phyloP scores from a whole-genome alignment of 306 rosid genomes.

The Cicer pinnatifidum region DNA sequence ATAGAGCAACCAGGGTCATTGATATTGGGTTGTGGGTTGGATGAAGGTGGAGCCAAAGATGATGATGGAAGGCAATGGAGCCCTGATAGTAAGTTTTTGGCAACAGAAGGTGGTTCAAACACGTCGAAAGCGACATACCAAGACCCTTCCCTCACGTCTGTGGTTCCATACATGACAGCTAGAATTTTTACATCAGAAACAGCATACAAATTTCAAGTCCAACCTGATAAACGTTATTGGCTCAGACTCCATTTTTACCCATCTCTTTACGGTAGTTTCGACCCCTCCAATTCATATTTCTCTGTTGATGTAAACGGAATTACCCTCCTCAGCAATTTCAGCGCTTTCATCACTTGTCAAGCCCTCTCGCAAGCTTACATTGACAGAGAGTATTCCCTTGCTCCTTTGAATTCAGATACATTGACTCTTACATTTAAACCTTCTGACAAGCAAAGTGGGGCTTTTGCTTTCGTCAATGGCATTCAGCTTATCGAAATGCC shows the following conservation, averaged over 20 bases:
- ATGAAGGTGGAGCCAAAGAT: conserved; percentile 45
- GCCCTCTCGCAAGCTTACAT: conserved; percentile 63
- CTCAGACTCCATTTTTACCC: conserved; percentile 66
- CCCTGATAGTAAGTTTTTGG: conserved; percentile 49
- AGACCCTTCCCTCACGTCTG: conserved; percentile 55
- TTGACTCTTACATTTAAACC: conserved; percentile 56
- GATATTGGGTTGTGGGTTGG: conserved; percentile 54
- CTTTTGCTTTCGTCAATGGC: conserved; percentile 61
- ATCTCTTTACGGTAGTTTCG: conserved; percentile 39
- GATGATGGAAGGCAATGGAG: conserved; percentile 55
- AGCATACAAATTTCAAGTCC: conserved; percentile 48
- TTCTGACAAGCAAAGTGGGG: conserved; percentile 37
- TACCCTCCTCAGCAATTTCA: conserved; percentile 59
- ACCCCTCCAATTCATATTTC: conserved; percentile 51
- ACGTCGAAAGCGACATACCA: conserved; percentile 52
- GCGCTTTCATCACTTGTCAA: conserved; percentile 50
- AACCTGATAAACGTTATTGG: conserved; percentile 53
- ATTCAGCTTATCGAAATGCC: conserved; percentile 54
- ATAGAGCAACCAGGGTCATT: conserved; percentile 35
- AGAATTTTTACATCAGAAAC: conserved; percentile 52
- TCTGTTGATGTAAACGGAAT: conserved; percentile 50
- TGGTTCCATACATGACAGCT: conserved; percentile 62
- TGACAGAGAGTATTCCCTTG: conserved; percentile 60
- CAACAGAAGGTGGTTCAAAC: conserved; percentile 19
- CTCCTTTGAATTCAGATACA: conserved; percentile 43